Percentiles rank a stretch among this genome's conserved stretches.
Conservation (phyloP, 139 green algal species). For the Chlorella vulgaris region DNA sequence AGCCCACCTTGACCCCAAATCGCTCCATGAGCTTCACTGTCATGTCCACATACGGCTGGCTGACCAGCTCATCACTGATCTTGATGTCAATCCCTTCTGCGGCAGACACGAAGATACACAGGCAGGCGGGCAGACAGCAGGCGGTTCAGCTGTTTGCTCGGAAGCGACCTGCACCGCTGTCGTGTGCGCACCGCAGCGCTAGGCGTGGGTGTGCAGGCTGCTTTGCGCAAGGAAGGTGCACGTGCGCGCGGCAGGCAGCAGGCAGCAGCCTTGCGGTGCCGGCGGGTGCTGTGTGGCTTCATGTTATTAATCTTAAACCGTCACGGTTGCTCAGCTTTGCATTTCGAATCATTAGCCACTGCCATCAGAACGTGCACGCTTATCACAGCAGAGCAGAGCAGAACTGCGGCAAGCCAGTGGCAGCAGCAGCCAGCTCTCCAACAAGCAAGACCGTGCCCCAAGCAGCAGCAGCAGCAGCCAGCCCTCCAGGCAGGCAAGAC, state of each 20-base stretch:
- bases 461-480: no score
- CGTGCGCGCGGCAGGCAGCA: no score
- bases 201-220: not conserved
- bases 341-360: slow-evolving; percentile 31
- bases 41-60: slow-evolving; percentile 98
- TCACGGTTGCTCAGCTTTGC: slow-evolving; percentile 13
- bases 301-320: slow-evolving; percentile 39
- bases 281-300: not conserved
- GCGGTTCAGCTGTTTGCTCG: not conserved
- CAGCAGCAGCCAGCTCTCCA: no score
- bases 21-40: slow-evolving; percentile 97
- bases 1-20: slow-evolving; percentile 77
- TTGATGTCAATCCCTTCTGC: slow-evolving; percentile 71
- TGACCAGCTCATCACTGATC: slow-evolving; percentile 95
- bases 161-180: not conserved
- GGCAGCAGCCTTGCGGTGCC: no score
- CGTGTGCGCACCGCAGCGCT: no score
- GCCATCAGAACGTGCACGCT: not conserved
- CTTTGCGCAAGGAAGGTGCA: no score
- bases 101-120: not conserved
- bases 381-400: no score
- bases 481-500: no score
- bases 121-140: not conserved
- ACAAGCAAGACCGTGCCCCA: no score
- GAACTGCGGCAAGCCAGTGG: not conserved